Base-by-base conservation (phyloP, 176 grass and related monocot species). In the Canna indica region DNA sequence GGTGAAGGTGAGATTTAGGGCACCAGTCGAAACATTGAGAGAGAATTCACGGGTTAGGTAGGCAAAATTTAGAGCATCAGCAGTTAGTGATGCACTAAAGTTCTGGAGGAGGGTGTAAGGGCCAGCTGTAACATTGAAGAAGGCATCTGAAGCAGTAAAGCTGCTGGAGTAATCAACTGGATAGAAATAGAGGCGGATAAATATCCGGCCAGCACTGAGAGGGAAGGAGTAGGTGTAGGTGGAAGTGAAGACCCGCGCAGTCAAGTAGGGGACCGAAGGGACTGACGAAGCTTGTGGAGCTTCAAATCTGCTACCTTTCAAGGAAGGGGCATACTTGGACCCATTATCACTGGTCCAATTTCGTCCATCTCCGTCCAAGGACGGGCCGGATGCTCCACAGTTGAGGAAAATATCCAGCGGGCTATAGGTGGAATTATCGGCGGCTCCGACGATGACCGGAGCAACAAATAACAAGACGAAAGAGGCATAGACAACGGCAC, bases 141-240 rank as follows among this genome's bases (percentile, higher is more conserved):
- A 67, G 3, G 75, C 85, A 42, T 91, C 91, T 44, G 88, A 73
- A 58, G 88, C 83, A 58, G 77, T 3, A n/a, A n/a, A n/a, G 36
- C 5, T 80, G 42, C 7, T 44, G 75, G 78, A 61, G 73, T 91
- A 96, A 73, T 81, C 86, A 11, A 76, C 70, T 25, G 91, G 78
- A 66, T 86, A 96, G 85, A 96, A 91, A 80, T 96, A 83, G 8
- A 96, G 91, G 22, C 91, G 64, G 64, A 96, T 34, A 63, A 88
- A 96, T 74, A 88, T 91, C 24, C 85, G 91, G 22, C 88, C 91
- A 0, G 85, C 25, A 42, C 78, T 83, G 20, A 91, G 83, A 26
- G 88, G 91, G 78, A 96, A 91, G 72, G 91, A 82, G 83, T 96
- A 96, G 62, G 83, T 96, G 83, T 82, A 96, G 67, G 85, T 35